phyloP scores from a whole-genome alignment of 129 eudicot species.

The Lactuca saligna region DNA sequence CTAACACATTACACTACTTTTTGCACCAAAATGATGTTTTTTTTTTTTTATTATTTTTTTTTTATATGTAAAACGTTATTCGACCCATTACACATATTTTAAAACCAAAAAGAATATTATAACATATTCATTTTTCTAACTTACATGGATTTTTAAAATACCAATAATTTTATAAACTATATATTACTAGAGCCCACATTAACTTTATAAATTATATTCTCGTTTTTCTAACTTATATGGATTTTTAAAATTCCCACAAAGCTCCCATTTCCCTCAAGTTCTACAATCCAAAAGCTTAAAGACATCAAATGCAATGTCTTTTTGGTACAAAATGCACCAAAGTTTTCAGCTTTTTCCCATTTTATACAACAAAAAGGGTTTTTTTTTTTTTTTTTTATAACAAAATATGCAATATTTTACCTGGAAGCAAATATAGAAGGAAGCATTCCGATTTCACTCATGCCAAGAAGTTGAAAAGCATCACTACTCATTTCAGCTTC shows the following conservation, averaged over 20 bases:
- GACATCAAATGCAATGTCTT: no score
- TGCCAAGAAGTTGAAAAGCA: constrained; percentile 88
- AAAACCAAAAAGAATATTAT: background rate
- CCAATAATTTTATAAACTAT: no score
- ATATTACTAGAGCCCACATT: no score
- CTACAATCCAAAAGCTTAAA: no score
- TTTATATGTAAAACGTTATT: background rate
- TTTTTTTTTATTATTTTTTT: no score
- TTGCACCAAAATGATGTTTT: background rate
- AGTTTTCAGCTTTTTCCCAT: background rate
- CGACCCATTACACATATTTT: background rate
- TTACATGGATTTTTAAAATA: no score
- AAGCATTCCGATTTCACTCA: constrained; percentile 93
- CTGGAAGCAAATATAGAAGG: constrained; percentile 77
- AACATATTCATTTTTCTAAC: background rate
- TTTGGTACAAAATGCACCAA: no score
- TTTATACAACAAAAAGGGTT: no score
- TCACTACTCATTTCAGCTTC: constrained; percentile 96
- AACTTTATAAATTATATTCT: no score
- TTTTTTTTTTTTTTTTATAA: no score
- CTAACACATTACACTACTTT: background rate
- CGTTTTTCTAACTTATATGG: background rate
- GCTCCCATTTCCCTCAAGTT: no score
- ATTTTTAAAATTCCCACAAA: no score
- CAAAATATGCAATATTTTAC: constrained; percentile 22